Conservation (phyloP, 2,329 filamentous ascomycete genomes). For the Fusarium floridanum region DNA sequence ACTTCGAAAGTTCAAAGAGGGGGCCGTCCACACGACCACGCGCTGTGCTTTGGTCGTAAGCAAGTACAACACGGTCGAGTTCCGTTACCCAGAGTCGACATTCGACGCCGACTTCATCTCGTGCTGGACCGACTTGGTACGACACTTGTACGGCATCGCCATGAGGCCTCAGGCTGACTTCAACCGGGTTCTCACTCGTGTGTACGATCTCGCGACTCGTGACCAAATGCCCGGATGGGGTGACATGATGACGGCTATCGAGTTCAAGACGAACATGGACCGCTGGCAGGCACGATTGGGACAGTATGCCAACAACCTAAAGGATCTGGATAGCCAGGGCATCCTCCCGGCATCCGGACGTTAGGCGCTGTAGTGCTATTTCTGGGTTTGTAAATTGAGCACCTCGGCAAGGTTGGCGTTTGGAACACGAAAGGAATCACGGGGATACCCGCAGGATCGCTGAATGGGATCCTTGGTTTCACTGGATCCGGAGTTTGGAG, state of each 20-base stretch:
- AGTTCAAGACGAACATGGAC: constrained; percentile 17
- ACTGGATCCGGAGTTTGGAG: constrained; percentile 10
- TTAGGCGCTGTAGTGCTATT: background rate
- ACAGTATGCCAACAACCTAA: constrained; percentile 28
- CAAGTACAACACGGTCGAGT: constrained; percentile 44
- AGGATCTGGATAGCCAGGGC: constrained; percentile 39
- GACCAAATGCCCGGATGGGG: constrained; percentile 34
- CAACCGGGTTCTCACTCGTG: constrained; percentile 24
- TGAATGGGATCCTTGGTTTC: background rate
- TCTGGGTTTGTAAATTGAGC: background rate
- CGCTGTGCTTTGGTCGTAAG: constrained; percentile 44
- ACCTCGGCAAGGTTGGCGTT: background rate
- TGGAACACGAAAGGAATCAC: background rate
- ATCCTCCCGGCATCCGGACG: constrained; percentile 20
- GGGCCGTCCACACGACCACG: constrained; percentile 38
- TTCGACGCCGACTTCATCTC: constrained; percentile 45
- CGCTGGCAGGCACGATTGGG: constrained; percentile 32
- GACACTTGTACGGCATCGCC: constrained; percentile 41
- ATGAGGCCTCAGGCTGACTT: constrained; percentile 31
- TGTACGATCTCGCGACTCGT: constrained; percentile 44
- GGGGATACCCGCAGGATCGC: background rate
- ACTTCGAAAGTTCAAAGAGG: constrained; percentile 42
- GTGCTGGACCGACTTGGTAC: constrained; percentile 43
- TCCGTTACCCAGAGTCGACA: constrained; percentile 46
- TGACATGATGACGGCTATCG: constrained; percentile 36